phyloP scores from a whole-genome alignment of 2,329 filamentous ascomycete genomes.

The Hortaea sp. region DNA sequence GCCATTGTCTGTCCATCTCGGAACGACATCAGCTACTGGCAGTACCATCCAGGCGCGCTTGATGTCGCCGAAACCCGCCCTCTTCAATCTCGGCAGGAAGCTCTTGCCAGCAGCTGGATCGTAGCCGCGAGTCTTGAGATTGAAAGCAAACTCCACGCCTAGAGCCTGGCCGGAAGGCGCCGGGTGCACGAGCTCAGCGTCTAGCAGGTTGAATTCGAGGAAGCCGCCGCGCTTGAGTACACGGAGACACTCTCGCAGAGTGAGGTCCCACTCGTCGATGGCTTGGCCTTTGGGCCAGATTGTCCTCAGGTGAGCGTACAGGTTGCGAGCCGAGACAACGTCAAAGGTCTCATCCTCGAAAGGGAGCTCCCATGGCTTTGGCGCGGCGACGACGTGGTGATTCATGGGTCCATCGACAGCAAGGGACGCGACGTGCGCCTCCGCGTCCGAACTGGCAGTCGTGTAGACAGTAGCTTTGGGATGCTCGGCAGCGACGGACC shows the following conservation, averaged over 20 bases:
- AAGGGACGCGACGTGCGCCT: constrained; percentile 44
- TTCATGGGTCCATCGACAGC: constrained; percentile 77
- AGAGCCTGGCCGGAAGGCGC: constrained; percentile 71
- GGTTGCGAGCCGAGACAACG: constrained; percentile 76
- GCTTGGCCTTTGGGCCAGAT: constrained; percentile 41
- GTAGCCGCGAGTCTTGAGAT: constrained; percentile 80
- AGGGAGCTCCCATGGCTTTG: constrained; percentile 68
- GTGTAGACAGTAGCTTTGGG: constrained; percentile 81
- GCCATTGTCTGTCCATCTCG: constrained; percentile 27
- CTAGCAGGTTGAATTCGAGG: constrained; percentile 81
- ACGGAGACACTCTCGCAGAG: constrained; percentile 75
- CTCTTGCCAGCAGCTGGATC: constrained; percentile 73
- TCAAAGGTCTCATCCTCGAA: constrained; percentile 84
- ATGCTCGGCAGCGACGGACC: constrained; percentile 81
- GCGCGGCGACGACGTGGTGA: constrained; percentile 72
- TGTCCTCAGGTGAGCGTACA: constrained; percentile 72
- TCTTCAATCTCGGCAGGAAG: constrained; percentile 64
- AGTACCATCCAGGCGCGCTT: constrained; percentile 83
- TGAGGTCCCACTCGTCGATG: constrained; percentile 75
- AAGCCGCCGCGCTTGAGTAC: constrained; percentile 89
- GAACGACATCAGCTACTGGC: constrained; percentile 53
- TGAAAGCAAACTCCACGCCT: constrained; percentile 84
- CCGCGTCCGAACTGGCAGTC: constrained; percentile 39
- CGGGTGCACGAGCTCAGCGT: constrained; percentile 80
- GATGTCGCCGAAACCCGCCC: constrained; percentile 67